Evolutionary conservation across 2,329 filamentous ascomycete genomes (phyloP).

Genomic region (Periconia macrospinosa): DNA sequence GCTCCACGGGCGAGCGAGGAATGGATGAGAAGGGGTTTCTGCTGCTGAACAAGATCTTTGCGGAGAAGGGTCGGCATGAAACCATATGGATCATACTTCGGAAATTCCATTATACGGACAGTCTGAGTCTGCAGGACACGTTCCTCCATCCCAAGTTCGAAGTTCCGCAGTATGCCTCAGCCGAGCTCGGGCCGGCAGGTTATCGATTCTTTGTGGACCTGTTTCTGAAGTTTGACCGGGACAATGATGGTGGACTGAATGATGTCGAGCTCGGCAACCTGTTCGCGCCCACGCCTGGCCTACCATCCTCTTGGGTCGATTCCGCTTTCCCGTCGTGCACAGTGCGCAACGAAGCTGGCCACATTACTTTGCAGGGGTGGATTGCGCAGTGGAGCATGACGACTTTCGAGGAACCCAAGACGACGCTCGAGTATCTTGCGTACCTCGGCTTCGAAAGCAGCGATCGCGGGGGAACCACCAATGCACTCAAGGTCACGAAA

Average conservation of each 20-base stretch:
- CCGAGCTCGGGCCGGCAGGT: conserved; percentile 88
- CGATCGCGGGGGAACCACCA: conserved; percentile 72
- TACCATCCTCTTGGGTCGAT: conserved; percentile 85
- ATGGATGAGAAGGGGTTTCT: conserved; percentile 85
- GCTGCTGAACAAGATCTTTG: conserved; percentile 91
- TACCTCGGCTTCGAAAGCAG: conserved; percentile 91
- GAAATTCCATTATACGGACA: conserved; percentile 95
- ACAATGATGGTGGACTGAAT: conserved; percentile 94
- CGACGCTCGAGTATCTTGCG: conserved; percentile 91
- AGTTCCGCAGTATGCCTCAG: conserved; percentile 87
- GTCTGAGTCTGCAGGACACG: conserved; percentile 83
- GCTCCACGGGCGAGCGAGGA: conserved; percentile 62
- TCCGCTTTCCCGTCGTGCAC: conserved; percentile 90
- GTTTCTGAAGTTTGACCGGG: conserved; percentile 92
- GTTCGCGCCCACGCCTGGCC: conserved; percentile 89
- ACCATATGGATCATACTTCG: conserved; percentile 97
- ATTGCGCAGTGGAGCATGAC: conserved; percentile 99
- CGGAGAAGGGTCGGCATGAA: conserved; percentile 95
- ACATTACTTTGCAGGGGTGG: conserved; percentile 97
- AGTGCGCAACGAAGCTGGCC: conserved; percentile 89
- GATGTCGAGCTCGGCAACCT: conserved; percentile 80
- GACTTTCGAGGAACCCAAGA: conserved; percentile 93
- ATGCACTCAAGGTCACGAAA: conserved; percentile 91
- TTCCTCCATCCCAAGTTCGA: conserved; percentile 95
- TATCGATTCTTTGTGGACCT: conserved; percentile 98